phyloP scores from a whole-genome alignment of 2,329 filamentous ascomycete species.

The Clarireedia paspali region DNA sequence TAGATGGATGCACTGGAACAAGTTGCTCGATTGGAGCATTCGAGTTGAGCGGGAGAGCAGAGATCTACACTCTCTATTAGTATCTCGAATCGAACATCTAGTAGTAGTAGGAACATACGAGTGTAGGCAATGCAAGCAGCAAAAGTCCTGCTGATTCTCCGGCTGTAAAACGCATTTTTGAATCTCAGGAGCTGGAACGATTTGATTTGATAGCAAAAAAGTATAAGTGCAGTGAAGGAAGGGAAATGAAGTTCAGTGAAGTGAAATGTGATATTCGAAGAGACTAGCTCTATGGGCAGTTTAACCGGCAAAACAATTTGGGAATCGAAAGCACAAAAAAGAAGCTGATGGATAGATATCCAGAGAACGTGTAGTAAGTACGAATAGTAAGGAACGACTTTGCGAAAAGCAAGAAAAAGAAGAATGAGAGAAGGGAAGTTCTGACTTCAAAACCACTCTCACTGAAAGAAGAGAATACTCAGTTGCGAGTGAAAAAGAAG shows the following conservation, averaged over 20 bases:
- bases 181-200: too few species aligned
- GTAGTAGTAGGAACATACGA: not conserved
- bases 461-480: too few species aligned
- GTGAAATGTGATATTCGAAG: not conserved
- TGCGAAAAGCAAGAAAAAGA: not conserved
- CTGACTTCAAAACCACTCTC: not conserved
- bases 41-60: not conserved
- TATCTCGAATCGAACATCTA: not conserved
- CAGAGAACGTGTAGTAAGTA: too few species aligned
- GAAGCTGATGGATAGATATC: not conserved
- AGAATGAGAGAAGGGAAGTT: not conserved
- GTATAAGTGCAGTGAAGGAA: not conserved
- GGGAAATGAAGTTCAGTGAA: not conserved
- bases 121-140: not conserved
- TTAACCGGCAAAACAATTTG: too few species aligned
- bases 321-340: too few species aligned
- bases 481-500: too few species aligned
- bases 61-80: not conserved
- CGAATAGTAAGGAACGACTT: too few species aligned
- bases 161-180: not conserved
- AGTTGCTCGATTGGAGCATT: not conserved
- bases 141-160: not conserved
- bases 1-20: not conserved
- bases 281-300: not conserved
- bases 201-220: not conserved